phyloP scores from a whole-genome alignment of 2,329 filamentous ascomycete genomes.

The Hymenoscyphus linearis region DNA sequence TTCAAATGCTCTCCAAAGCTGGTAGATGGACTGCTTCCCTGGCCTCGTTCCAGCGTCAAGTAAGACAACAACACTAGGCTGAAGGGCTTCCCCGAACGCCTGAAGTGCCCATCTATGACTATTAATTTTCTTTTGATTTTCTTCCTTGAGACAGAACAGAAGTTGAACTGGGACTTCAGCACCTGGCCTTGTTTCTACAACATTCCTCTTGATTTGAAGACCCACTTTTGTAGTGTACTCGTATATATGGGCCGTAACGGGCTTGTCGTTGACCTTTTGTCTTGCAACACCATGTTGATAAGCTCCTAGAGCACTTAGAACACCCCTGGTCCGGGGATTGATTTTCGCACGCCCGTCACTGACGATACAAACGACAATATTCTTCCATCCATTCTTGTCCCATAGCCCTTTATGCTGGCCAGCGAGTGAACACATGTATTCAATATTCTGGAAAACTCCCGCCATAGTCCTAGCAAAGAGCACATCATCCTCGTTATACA shows the following conservation, averaged over 20 bases:
- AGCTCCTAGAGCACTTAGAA: constrained; percentile 59
- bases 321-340: constrained; percentile 57
- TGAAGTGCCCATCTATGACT: constrained; percentile 24
- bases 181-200: constrained; percentile 83
- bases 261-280: constrained; percentile 64
- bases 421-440: constrained; percentile 62
- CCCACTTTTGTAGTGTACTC: constrained; percentile 58
- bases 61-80: constrained; percentile 20
- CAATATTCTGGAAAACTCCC: constrained; percentile 67
- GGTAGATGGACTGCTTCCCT: constrained; percentile 17
- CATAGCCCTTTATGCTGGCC: constrained; percentile 52
- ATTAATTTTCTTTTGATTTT: constrained; percentile 27
- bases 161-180: constrained; percentile 52
- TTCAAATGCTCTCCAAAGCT: constrained; percentile 24
- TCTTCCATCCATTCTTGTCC: constrained; percentile 70
- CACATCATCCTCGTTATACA: constrained; percentile 71
- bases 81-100: constrained; percentile 21
- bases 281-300: constrained; percentile 68
- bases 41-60: constrained; percentile 26
- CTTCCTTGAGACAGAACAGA: constrained; percentile 25
- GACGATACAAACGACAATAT: constrained; percentile 67
- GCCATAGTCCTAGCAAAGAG: constrained; percentile 63
- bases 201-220: constrained; percentile 80
- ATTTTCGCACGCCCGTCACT: constrained; percentile 67
- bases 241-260: constrained; percentile 68